These are phyloP conservation scores for Chlorella sp. DNA, from an alignment of 139 green algal species.

Conservation along the genomic window DNA sequence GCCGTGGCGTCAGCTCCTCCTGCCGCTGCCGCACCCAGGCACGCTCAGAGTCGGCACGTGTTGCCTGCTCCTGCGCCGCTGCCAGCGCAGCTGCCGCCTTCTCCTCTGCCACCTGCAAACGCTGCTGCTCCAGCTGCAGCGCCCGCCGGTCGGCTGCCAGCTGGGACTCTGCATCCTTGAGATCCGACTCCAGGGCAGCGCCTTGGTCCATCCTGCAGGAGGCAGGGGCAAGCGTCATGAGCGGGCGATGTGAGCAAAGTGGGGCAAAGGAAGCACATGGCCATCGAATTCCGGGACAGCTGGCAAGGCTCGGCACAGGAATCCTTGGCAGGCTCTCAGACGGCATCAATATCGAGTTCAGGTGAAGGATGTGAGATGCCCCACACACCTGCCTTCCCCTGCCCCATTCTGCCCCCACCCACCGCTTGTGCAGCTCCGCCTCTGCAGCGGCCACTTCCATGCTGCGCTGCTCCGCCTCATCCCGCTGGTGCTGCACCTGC, in stretches of 20 bases:
- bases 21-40: constrained; percentile 21
- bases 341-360: background rate
- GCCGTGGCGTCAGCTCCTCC: constrained; percentile 27
- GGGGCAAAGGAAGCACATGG: background rate
- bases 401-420: background rate
- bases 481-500: constrained; percentile 14
- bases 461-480: background rate
- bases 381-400: background rate
- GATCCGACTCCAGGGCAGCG: background rate
- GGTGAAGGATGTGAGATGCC: no score
- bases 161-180: constrained; percentile 15
- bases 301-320: no score
- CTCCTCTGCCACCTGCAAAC: constrained; percentile 11
- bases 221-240: background rate
- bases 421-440: constrained; percentile 1
- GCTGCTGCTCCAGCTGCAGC: constrained; percentile 15
- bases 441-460: background rate
- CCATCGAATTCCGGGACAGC: no score
- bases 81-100: background rate
- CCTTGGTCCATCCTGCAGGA: background rate
- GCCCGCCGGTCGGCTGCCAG: constrained; percentile 1
- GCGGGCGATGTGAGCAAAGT: background rate
- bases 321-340: background rate
- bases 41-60: constrained; percentile 11
- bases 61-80: constrained; percentile 18